Conservation (phyloP, 768 basidiomycete species). For the Tricholomella constricta region DNA sequence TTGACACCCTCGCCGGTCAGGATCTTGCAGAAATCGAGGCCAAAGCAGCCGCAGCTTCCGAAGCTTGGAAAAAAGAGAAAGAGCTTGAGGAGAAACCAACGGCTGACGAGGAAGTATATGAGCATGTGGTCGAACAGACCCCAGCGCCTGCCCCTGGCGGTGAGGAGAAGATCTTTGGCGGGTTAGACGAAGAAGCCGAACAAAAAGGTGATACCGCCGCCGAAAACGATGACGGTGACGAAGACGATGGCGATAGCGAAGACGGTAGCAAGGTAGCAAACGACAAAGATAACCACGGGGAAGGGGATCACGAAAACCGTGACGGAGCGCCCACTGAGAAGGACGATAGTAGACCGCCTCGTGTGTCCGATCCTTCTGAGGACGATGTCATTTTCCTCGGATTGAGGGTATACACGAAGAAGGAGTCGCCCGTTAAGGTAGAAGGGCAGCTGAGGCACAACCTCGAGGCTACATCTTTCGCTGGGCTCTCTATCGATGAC, state of each 20-base stretch:
- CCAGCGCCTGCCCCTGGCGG: neutral
- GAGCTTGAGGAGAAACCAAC: neutral
- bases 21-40: slow-evolving; percentile 28
- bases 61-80: neutral
- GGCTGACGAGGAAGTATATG: neutral
- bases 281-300: neutral
- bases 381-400: slow-evolving; percentile 32
- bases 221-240: neutral
- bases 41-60: slow-evolving; percentile 16
- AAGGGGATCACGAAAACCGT: neutral
- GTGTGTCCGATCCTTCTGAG: slow-evolving; percentile 1
- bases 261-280: neutral
- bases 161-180: neutral
- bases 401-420: slow-evolving; percentile 42
- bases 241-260: neutral
- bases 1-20: slow-evolving; percentile 30
- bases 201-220: neutral
- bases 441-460: slow-evolving; percentile 34
- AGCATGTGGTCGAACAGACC: neutral
- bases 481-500: slow-evolving; percentile 13
- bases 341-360: neutral
- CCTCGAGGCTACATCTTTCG: slow-evolving; percentile 17
- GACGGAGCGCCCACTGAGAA: no score
- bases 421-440: slow-evolving; percentile 26
- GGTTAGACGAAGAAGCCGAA: neutral